Base-by-base conservation (phyloP, 495 filamentous ascomycete species). In the Penicillium subrubescens region DNA sequence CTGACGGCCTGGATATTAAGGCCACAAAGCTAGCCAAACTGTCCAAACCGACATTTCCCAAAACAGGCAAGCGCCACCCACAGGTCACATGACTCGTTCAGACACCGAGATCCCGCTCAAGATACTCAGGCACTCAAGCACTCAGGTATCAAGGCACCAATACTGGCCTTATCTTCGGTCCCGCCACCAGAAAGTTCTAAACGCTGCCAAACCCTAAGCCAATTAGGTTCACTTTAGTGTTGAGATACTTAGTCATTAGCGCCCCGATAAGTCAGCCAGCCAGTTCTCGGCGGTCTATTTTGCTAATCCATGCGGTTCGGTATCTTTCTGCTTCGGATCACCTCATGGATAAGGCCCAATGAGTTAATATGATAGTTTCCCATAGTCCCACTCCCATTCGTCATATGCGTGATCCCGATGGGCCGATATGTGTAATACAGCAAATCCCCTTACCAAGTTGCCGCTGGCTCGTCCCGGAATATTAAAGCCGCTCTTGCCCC, bases 311-410 rank as follows among this genome's bases (percentile, higher is more conserved):
- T 68, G 65, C 60, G 73, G 67, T 79, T 80, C 78, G 77, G 78
- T 78, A 79, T 80, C 77, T 71, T 78, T 78, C 75, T 78, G 64
- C 66, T 70, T 74, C 67, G 72, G 75, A 77, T 80, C 76, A 78
- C 71, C 75, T 76, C 60, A 77, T 72, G 66, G 65, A 59, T 12
- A 60, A 52, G 37, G 59, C 25, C 51, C 58, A 48, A 60, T 52
- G 61, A 50, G 61, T 34, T 44, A 44, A 44, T 21, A 8, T 21
- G n/a, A 11, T 48, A 25, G 44, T 48, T 48, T n/a, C 29, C 57
- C 55, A 64, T 56, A 57, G 60, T 65, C 44, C 61, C 55, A 59
- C 53, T 55, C 54, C 56, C 37, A 67, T 67, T 69, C 66, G 66
- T 67, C 69, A 71, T 66, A 64, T 35, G 39, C 8, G 27, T n/a